These are phyloP conservation scores for Teunomyces lycoperdinae DNA, from an alignment of 805 yeast species.

Conservation along the genomic window DNA sequence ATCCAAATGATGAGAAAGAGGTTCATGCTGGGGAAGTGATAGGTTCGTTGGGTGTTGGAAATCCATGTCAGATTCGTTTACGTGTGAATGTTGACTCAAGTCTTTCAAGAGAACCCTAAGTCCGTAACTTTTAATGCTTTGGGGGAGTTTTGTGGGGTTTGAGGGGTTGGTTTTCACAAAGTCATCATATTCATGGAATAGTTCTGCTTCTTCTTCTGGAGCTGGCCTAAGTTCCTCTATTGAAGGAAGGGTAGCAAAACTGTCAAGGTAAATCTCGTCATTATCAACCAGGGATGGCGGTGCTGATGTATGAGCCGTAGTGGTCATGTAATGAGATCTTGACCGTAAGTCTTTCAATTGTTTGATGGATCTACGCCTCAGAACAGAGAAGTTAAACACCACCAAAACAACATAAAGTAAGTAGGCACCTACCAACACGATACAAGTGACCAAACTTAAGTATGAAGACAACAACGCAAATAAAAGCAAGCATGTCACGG, in stretches of 20 bases:
- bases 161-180: constrained; percentile 5
- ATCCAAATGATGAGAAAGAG: constrained; percentile 1
- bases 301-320: not conserved
- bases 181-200: constrained; percentile 5
- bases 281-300: not conserved
- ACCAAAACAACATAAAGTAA: constrained; percentile 52
- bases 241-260: constrained; percentile 22
- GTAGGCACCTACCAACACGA: constrained; percentile 56
- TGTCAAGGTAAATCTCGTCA: constrained; percentile 21
- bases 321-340: constrained; percentile 14
- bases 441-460: constrained; percentile 55
- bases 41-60: not conserved
- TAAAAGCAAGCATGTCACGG: constrained; percentile 49
- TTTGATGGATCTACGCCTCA: constrained; percentile 12
- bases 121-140: constrained; percentile 28
- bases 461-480: constrained; percentile 53
- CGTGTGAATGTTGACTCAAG: constrained; percentile 26
- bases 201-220: constrained; percentile 1
- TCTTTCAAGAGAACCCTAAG: constrained; percentile 31
- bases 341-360: constrained; percentile 19
- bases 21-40: not conserved
- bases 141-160: not conserved
- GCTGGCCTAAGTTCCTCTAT: constrained; percentile 20
- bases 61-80: constrained; percentile 2
- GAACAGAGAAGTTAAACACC: constrained; percentile 17